A percentile compares a stretch with the other conserved stretches of the same genome.
phyloP scores from a whole-genome alignment of 1,284 basidiomycete species.

The Naganishia sp. region DNA sequence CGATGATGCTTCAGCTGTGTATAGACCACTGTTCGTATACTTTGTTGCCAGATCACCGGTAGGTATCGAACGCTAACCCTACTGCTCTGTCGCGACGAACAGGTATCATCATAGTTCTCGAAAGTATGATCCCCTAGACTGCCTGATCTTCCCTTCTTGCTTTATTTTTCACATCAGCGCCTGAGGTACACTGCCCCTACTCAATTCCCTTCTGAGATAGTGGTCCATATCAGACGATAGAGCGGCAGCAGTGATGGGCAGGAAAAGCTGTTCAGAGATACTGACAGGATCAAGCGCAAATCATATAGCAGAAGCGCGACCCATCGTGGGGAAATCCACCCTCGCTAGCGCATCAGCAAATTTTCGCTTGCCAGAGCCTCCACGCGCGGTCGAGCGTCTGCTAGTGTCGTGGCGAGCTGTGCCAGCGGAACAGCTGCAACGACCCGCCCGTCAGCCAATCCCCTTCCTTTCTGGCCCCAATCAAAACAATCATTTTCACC shows the following conservation, averaged over 20 bases:
- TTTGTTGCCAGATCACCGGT: background rate
- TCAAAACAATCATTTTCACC: slow-evolving; percentile 26
- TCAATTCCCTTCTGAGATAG: too few species aligned
- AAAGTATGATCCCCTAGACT: background rate
- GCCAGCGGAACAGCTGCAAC: slow-evolving; percentile 1
- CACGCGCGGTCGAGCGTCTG: background rate
- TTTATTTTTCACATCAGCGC: too few species aligned
- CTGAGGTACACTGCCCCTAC: too few species aligned
- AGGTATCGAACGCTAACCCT: background rate
- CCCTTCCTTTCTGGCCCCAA: slow-evolving; percentile 18
- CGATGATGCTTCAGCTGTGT: background rate
- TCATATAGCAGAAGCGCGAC: background rate
- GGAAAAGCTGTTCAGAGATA: too few species aligned
- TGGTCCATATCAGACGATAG: too few species aligned
- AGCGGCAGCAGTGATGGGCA: too few species aligned
- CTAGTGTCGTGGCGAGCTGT: slow-evolving; percentile 11
- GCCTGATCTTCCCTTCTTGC: too few species aligned
- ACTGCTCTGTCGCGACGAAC: background rate
- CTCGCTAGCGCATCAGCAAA: background rate
- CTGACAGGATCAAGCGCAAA: background rate
- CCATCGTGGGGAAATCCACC: slow-evolving; percentile 3
- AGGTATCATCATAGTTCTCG: slow-evolving; percentile 9
- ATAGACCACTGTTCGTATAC: slow-evolving; percentile 13
- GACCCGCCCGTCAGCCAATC: slow-evolving; percentile 17
- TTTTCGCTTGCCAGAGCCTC: slow-evolving; percentile 8